These are phyloP conservation scores for Ceriops zippeliana DNA, from an alignment of 345 rosid genomes.

Conservation along the genomic window DNA sequence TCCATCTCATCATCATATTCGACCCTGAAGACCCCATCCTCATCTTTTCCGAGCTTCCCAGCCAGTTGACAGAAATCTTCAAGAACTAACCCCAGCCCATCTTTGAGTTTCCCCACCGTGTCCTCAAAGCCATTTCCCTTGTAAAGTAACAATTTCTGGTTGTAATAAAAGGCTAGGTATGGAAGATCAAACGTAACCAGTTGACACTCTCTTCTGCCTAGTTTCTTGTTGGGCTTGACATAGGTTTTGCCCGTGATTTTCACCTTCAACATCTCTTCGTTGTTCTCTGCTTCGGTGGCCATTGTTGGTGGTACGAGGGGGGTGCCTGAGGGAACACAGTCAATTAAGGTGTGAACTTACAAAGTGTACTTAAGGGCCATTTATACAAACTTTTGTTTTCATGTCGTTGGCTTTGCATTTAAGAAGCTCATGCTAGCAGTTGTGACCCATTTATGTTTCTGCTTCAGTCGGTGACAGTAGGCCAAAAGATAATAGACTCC, in stretches of 20 bases:
- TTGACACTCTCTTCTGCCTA: slow-evolving; percentile 66
- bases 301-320: slow-evolving; percentile 12
- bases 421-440: slow-evolving; percentile 45
- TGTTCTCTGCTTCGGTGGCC: slow-evolving; percentile 12
- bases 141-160: slow-evolving; percentile 87
- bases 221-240: slow-evolving; percentile 53
- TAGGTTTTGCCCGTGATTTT: slow-evolving; percentile 42
- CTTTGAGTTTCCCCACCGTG: slow-evolving; percentile 67
- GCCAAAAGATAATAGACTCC: neutral
- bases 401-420: slow-evolving; percentile 54
- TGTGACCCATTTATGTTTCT: slow-evolving; percentile 36
- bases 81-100: slow-evolving; percentile 56
- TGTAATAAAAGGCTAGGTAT: slow-evolving; percentile 72
- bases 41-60: slow-evolving; percentile 78
- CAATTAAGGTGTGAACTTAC: neutral
- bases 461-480: neutral
- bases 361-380: neutral
- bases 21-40: slow-evolving; percentile 68
- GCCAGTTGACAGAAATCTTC: slow-evolving; percentile 81
- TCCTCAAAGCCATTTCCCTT: slow-evolving; percentile 35
- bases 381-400: slow-evolving; percentile 17
- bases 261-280: slow-evolving; percentile 29
- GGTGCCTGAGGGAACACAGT: neutral
- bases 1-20: slow-evolving; percentile 70
- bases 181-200: slow-evolving; percentile 91